Conservation (phyloP, 2,329 filamentous ascomycete species). For the Aspergillus carbonarius region DNA sequence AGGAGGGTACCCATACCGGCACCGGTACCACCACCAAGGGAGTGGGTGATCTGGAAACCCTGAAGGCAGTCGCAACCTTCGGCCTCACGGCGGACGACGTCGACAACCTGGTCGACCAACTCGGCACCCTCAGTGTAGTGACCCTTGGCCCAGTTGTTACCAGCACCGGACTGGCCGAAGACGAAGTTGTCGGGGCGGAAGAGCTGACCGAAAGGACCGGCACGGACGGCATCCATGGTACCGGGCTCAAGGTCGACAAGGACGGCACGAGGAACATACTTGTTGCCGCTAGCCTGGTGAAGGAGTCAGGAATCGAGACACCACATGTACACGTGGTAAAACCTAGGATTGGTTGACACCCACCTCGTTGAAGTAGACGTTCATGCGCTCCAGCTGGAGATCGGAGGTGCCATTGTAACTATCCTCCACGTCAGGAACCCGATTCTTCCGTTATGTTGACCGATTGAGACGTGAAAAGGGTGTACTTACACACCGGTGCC, state of each 20-base stretch:
- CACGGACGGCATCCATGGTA: constrained; percentile 99
- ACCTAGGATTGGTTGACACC: neutral
- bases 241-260: constrained; percentile 99
- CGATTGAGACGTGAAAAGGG: constrained; percentile 6
- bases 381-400: constrained; percentile 99
- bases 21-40: constrained; percentile 99
- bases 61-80: constrained; percentile 99
- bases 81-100: constrained; percentile 97
- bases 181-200: constrained; percentile 99
- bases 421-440: constrained; percentile 28
- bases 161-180: constrained; percentile 98
- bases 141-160: constrained; percentile 99
- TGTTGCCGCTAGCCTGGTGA: constrained; percentile 70
- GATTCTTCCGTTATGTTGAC: constrained; percentile 12
- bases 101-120: constrained; percentile 95
- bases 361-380: constrained; percentile 98
- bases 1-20: constrained; percentile 99
- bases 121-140: constrained; percentile 99
- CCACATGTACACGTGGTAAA: neutral
- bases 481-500: constrained; percentile 84
- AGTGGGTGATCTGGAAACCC: constrained; percentile 99
- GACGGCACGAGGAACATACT: constrained; percentile 98
- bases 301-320: constrained; percentile 8
- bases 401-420: constrained; percentile 98
- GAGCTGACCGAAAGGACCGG: constrained; percentile 96